A percentile compares a stretch with the other conserved stretches of the same genome.
Conservation (phyloP, 495 filamentous ascomycete species). For the Viridothelium virens region DNA sequence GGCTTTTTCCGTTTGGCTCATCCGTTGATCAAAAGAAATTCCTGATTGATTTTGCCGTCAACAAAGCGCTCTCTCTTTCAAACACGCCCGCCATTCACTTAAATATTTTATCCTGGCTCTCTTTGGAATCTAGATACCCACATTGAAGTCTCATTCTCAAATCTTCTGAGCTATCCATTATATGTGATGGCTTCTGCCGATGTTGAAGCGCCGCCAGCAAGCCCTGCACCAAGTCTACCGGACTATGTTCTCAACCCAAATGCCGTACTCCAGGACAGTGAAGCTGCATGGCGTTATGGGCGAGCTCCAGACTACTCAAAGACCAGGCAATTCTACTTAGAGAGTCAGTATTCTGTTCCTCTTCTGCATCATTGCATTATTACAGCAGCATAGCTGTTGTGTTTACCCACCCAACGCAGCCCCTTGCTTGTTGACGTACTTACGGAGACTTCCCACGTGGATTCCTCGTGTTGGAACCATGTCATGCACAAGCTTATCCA, state of each 20-base stretch:
- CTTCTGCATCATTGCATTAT: slow-evolving; percentile 2
- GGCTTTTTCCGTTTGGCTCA: not conserved
- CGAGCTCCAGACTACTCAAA: slow-evolving; percentile 52
- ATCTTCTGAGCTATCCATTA: not conserved
- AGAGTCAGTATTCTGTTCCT: slow-evolving; percentile 38
- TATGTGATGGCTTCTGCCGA: slow-evolving; percentile 20
- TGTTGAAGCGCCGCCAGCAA: slow-evolving; percentile 23
- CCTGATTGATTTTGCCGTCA: not conserved
- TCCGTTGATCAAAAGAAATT: not conserved
- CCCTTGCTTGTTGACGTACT: not conserved
- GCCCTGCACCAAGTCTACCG: slow-evolving; percentile 38
- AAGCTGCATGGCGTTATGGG: slow-evolving; percentile 52
- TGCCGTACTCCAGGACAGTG: slow-evolving; percentile 48
- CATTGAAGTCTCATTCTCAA: not conserved
- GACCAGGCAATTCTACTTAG: slow-evolving; percentile 44
- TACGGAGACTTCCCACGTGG: not conserved
- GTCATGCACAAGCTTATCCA: not conserved
- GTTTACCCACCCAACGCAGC: not conserved
- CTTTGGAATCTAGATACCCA: not conserved
- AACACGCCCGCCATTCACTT: not conserved
- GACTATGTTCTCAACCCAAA: slow-evolving; percentile 55
- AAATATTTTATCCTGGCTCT: not conserved
- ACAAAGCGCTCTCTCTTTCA: not conserved
- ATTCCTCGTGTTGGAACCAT: not conserved
- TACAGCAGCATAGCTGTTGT: not conserved